Evolutionary conservation across 2,329 filamentous ascomycete species (phyloP).

Genomic region (Podosphaera aphanis): DNA sequence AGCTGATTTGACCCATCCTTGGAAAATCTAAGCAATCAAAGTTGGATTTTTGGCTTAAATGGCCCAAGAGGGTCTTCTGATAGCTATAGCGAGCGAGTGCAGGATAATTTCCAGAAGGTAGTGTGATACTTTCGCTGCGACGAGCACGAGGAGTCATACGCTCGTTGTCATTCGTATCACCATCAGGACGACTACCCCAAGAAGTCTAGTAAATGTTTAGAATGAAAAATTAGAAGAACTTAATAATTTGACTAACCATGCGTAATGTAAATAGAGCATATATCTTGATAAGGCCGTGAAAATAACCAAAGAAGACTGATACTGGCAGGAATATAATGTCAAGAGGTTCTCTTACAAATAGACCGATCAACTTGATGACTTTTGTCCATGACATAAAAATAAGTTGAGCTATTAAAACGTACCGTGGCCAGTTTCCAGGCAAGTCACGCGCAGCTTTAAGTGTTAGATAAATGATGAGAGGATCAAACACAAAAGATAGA

Average conservation of each 20-base stretch:
- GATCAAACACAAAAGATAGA: constrained; percentile 58
- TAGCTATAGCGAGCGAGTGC: constrained; percentile 23
- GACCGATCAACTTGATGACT: constrained; percentile 68
- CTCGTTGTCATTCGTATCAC: constrained; percentile 58
- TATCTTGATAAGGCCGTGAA: constrained; percentile 79
- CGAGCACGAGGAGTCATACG: constrained; percentile 21
- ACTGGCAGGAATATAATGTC: constrained; percentile 61
- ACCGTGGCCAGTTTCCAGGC: constrained; percentile 27
- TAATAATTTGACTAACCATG: constrained; percentile 36
- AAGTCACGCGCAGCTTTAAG: constrained; percentile 44
- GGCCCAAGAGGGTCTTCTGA: constrained; percentile 11
- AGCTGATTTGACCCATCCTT: neutral
- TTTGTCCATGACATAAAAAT: constrained; percentile 74
- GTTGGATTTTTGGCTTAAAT: constrained; percentile 1
- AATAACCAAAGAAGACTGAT: constrained; percentile 79
- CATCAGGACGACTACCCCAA: constrained; percentile 84
- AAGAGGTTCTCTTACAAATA: constrained; percentile 63
- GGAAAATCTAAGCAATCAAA: constrained; percentile 1
- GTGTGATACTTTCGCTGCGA: constrained; percentile 19
- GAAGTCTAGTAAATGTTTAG: constrained; percentile 42
- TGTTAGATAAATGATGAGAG: constrained; percentile 44
- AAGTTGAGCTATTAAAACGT: constrained; percentile 36
- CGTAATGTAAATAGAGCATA: constrained; percentile 65
- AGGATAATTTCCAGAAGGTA: constrained; percentile 21
- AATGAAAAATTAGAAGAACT: constrained; percentile 1